These are phyloP conservation scores for Lentinula raphanica DNA, from an alignment of 768 basidiomycete species.

Conservation along the genomic window DNA sequence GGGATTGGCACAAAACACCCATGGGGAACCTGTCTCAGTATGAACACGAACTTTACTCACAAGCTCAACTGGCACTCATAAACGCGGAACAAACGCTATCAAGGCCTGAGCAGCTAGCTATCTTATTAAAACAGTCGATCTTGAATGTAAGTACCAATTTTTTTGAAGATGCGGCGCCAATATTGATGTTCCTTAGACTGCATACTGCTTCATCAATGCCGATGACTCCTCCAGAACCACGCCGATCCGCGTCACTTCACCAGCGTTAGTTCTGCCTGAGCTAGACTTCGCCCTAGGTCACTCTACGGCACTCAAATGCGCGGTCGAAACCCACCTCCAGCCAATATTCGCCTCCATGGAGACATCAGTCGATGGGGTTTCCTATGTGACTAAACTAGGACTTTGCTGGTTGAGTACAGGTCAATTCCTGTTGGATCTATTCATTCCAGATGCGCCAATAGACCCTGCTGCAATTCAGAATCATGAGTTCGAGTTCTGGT, in stretches of 20 bases:
- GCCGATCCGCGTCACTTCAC: neutral
- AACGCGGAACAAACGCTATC: slow-evolving; percentile 31
- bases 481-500: slow-evolving; percentile 38
- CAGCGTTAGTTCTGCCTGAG: slow-evolving; percentile 5
- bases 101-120: slow-evolving; percentile 38
- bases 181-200: slow-evolving; percentile 27
- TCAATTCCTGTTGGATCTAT: slow-evolving; percentile 58
- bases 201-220: slow-evolving; percentile 34
- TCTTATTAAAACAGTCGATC: slow-evolving; percentile 36
- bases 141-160: slow-evolving; percentile 28
- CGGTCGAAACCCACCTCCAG: slow-evolving; percentile 25
- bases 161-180: neutral
- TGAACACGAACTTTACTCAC: slow-evolving; percentile 30
- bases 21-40: slow-evolving; percentile 36
- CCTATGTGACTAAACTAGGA: slow-evolving; percentile 19
- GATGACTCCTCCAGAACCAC: neutral
- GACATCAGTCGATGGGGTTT: slow-evolving; percentile 3
- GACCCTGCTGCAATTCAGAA: slow-evolving; percentile 75
- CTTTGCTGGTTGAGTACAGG: slow-evolving; percentile 57
- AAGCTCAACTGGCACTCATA: slow-evolving; percentile 31
- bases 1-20: slow-evolving; percentile 36
- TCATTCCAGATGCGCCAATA: slow-evolving; percentile 78
- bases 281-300: slow-evolving; percentile 12
- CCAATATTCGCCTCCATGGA: slow-evolving; percentile 19
- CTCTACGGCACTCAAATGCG: slow-evolving; percentile 28